A percentile compares a stretch with the other conserved stretches of the same genome.
These are phyloP conservation scores for Bolboschoenus planiculmis DNA, from an alignment of 176 grass and related monocot genomes.

Conservation along the genomic window DNA sequence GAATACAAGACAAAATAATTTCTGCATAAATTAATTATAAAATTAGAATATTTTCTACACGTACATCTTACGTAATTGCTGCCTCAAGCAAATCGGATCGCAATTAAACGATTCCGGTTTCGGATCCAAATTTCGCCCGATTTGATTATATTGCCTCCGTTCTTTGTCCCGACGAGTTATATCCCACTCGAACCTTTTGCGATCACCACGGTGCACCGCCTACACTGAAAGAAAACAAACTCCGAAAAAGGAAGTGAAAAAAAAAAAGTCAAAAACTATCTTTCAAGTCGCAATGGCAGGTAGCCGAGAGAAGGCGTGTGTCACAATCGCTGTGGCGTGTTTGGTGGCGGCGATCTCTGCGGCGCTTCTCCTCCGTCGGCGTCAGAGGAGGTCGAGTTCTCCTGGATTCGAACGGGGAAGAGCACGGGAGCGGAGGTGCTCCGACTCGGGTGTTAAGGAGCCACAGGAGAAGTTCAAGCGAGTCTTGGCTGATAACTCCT, in stretches of 20 bases:
- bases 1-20: too few species aligned
- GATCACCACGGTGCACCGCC: neutral
- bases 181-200: too few species aligned
- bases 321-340: conserved; percentile 13
- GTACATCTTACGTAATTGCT: too few species aligned
- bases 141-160: too few species aligned
- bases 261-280: neutral
- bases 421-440: conserved; percentile 24
- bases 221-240: neutral
- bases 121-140: neutral
- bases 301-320: conserved; percentile 31
- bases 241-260: neutral
- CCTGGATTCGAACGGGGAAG: neutral
- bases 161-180: too few species aligned
- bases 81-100: too few species aligned
- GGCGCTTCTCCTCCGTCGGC: conserved; percentile 35
- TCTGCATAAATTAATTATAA: too few species aligned
- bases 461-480: conserved; percentile 74
- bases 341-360: conserved; percentile 32
- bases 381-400: neutral
- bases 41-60: too few species aligned
- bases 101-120: neutral
- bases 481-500: conserved; percentile 74
- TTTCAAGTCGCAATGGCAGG: conserved; percentile 19
- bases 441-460: conserved; percentile 51